Base-by-base conservation (phyloP, 75 land plant species). In the Gnetum montanum region DNA sequence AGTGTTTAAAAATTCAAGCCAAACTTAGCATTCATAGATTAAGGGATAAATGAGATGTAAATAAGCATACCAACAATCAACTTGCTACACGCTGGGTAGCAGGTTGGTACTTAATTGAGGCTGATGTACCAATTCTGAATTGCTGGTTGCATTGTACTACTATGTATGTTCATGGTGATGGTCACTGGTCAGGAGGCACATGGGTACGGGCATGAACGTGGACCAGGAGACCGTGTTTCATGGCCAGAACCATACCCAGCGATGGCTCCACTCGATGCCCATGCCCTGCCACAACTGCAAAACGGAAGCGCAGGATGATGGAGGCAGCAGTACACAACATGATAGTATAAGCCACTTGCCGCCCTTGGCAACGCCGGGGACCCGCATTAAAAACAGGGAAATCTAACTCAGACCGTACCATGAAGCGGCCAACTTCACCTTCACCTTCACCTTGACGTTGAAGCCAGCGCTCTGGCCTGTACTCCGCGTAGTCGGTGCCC, bases 401-500 rank as follows among this genome's bases (percentile, higher is more conserved):
- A 2, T 31, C 29, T 4, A n/a, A 38, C 43, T 38, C 43, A 0
- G n/a, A 38, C 7, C 2, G 12, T 4, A 3, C n/a, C 43, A 38
- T 38, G 7, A 38, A 38, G 12, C 1, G 12, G 10, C 43, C 43
- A n/a, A n/a, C n/a, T n/a, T n/a, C n/a, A n/a, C n/a, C n/a, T n/a
- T n/a, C n/a, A n/a, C n/a, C n/a, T n/a, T n/a, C n/a, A n/a, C n/a
- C n/a, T n/a, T 22, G 62, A 28, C 66, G 36, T 22, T 43, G 44
- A n/a, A 67, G 12, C 72, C 72, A 70, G 35, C 71, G 20, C 24
- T 64, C 54, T 10, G 62, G 61, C 54, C 40, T 66, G 23, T 66
- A 66, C 7, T 66, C 54, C 16, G 12, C 5, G 11, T 53, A 56
- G 20, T 70, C 72, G 26, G 53, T 38, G 0, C 62, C 72, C 70